These are phyloP conservation scores for Xylaria flabelliformis DNA, from an alignment of 495 filamentous ascomycete species.

Conservation along the genomic window DNA sequence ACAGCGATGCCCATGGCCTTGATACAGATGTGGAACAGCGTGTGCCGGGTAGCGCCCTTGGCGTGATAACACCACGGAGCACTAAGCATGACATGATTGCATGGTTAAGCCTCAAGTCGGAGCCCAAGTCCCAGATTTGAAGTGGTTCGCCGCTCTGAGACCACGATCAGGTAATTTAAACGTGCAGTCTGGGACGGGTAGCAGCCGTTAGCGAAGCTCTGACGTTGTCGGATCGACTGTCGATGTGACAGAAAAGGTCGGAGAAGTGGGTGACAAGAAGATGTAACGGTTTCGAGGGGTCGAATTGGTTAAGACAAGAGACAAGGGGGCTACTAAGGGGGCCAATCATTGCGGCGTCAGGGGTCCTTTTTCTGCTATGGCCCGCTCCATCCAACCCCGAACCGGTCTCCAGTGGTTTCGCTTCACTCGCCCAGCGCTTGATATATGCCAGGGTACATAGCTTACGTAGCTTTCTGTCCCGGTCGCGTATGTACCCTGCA, in stretches of 20 bases:
- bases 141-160: not conserved
- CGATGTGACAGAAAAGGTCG: slow-evolving; percentile 39
- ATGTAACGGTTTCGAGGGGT: slow-evolving; percentile 36
- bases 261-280: slow-evolving; percentile 21
- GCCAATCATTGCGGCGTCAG: slow-evolving; percentile 8
- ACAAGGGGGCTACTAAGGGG: not conserved
- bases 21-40: slow-evolving; percentile 8
- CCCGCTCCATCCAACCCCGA: not conserved
- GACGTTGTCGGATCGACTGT: slow-evolving; percentile 38
- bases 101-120: slow-evolving; percentile 10
- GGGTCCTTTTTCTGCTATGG: not conserved
- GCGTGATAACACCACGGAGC: slow-evolving; percentile 10
- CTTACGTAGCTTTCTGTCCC: not conserved
- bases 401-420: slow-evolving; percentile 19
- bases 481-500: not conserved
- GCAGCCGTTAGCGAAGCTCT: slow-evolving; percentile 14
- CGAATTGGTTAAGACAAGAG: slow-evolving; percentile 29
- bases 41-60: slow-evolving; percentile 26
- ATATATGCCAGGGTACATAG: not conserved
- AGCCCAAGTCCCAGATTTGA: not conserved
- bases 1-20: slow-evolving; percentile 9
- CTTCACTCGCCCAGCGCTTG: slow-evolving; percentile 13
- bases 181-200: not conserved
- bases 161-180: not conserved
- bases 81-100: slow-evolving; percentile 14